A percentile compares a stretch with the other conserved stretches of the same genome.
These are phyloP conservation scores for Puccinia polysora DNA, from an alignment of 1,284 basidiomycete genomes.

Conservation along the genomic window DNA sequence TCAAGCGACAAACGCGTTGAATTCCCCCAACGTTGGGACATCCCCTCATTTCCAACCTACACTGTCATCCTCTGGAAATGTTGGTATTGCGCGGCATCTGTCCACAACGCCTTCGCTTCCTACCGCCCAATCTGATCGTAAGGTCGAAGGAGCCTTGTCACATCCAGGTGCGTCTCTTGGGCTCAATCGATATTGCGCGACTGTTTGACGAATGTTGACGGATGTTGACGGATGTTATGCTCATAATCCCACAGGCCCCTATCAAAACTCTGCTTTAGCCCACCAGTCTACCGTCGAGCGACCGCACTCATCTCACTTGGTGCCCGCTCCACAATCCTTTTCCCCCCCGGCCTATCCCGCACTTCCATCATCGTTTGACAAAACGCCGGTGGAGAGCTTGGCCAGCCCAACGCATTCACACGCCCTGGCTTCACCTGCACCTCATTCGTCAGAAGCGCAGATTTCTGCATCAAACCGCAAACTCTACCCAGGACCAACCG, in stretches of 20 bases:
- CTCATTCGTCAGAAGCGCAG: too few species aligned
- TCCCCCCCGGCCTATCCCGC: too few species aligned
- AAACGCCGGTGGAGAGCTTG: too few species aligned
- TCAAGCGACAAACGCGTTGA: too few species aligned
- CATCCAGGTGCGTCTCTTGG: background rate
- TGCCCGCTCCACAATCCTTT: conserved; percentile 1
- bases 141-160: background rate
- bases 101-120: conserved; percentile 2
- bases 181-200: background rate
- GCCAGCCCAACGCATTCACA: too few species aligned
- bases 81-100: background rate
- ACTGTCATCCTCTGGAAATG: background rate
- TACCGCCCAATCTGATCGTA: background rate
- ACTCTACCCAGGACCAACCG: too few species aligned
- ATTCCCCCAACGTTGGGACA: background rate
- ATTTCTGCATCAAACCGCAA: too few species aligned
- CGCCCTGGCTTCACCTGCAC: too few species aligned
- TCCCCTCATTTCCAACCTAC: background rate
- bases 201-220: background rate
- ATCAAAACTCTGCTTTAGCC: background rate
- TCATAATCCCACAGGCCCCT: background rate
- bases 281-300: background rate
- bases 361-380: too few species aligned
- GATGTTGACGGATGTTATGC: background rate
- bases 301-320: background rate